Conservation (phyloP, 108 stramenopile genomes). For the Stephanodiscus triporus region DNA sequence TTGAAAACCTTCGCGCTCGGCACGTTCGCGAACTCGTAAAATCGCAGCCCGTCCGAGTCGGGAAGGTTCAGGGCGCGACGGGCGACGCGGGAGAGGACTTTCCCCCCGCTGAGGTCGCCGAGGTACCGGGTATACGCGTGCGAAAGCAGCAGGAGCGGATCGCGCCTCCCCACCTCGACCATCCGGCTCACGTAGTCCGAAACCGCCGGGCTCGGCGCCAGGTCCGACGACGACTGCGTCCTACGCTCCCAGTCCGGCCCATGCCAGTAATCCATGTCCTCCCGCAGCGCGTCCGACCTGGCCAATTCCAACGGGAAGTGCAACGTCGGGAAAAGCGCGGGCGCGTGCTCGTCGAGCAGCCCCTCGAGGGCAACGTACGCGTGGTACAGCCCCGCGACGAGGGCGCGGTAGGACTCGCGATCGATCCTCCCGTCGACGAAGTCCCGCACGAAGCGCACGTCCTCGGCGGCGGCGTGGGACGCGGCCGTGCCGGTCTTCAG, state of each 20-base stretch:
- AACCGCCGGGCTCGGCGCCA: conserved; percentile 60
- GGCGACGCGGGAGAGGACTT: conserved; percentile 76
- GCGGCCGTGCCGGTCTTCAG: conserved; percentile 83
- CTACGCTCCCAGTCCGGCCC: conserved; percentile 34
- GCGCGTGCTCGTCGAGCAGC: conserved; percentile 66
- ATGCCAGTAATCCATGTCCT: conserved; percentile 87
- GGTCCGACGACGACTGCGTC: conserved; percentile 3
- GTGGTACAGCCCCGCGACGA: conserved; percentile 69
- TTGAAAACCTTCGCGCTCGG: conserved; percentile 80
- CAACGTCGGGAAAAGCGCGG: conserved; percentile 57
- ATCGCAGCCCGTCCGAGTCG: conserved; percentile 78
- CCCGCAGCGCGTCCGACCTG: conserved; percentile 56
- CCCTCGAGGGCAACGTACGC: conserved; percentile 77
- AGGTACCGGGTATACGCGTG: conserved; percentile 93
- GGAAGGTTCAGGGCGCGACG: conserved; percentile 68
- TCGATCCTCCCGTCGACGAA: conserved; percentile 85
- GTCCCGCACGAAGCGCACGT: conserved; percentile 88
- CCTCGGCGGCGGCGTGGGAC: conserved; percentile 86
- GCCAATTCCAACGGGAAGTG: conserved; percentile 81
- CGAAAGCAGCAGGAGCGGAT: conserved; percentile 76
- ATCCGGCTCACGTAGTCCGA: conserved; percentile 77
- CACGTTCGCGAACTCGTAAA: conserved; percentile 81
- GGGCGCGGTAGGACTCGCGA: conserved; percentile 62
- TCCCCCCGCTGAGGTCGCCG: conserved; percentile 89
- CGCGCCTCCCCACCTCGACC: conserved; percentile 51